phyloP scores from a whole-genome alignment of 2,329 filamentous ascomycete species.

The Fusarium buxicola region DNA sequence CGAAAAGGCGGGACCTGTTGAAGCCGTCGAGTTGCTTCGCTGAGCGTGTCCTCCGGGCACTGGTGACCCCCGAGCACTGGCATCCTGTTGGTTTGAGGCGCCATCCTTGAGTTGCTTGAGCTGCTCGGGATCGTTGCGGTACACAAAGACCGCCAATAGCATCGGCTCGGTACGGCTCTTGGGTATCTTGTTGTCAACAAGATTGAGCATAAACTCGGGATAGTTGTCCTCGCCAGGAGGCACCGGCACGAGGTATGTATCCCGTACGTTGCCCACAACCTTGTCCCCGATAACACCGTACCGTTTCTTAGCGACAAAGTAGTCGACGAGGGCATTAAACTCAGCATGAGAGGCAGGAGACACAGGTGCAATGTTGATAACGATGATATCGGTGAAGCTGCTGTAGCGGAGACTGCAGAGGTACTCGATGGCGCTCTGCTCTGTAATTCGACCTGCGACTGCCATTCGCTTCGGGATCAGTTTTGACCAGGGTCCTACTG shows the following conservation, averaged over 20 bases:
- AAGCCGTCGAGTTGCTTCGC: constrained; percentile 59
- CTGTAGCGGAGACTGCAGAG: constrained; percentile 88
- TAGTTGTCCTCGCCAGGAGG: constrained; percentile 76
- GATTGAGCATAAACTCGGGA: constrained; percentile 87
- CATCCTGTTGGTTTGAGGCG: constrained; percentile 19
- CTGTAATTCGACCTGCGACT: constrained; percentile 83
- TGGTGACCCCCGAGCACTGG: constrained; percentile 46
- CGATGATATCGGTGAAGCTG: constrained; percentile 83
- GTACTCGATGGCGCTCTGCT: constrained; percentile 88
- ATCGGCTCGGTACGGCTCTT: constrained; percentile 77
- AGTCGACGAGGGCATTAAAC: constrained; percentile 85
- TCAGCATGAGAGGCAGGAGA: constrained; percentile 69
- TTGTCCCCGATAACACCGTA: constrained; percentile 91
- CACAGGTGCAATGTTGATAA: constrained; percentile 77
- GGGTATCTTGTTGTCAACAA: constrained; percentile 86
- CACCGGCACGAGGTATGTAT: constrained; percentile 91
- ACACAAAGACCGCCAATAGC: constrained; percentile 86
- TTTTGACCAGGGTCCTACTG: constrained; percentile 75
- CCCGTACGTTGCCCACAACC: constrained; percentile 79
- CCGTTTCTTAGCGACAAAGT: constrained; percentile 83
- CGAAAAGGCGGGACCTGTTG: constrained; percentile 63
- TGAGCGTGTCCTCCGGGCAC: constrained; percentile 52
- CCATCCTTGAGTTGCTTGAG: constrained; percentile 46
- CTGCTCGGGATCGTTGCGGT: constrained; percentile 69
- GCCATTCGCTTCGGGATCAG: constrained; percentile 77